Conservation (phyloP, 345 rosid genomes). For the Nephelium lappaceum region DNA sequence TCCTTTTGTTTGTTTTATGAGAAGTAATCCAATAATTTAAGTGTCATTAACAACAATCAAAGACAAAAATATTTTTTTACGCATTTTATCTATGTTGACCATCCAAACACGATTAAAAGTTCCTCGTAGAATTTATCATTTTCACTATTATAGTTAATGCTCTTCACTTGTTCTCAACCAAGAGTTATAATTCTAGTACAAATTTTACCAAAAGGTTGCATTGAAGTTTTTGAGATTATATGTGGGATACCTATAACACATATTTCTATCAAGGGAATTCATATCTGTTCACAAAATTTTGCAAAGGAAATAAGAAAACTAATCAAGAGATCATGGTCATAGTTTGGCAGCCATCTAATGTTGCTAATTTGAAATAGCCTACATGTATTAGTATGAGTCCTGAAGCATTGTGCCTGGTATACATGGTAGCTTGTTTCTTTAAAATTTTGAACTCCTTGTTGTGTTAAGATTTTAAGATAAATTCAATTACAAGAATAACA, state of each 20-base stretch:
- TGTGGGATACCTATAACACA: too few relatives aligned
- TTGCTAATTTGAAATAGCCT: too few relatives aligned
- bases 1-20: too few relatives aligned
- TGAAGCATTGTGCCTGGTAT: not conserved
- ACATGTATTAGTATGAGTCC: not conserved
- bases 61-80: too few relatives aligned
- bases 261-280: too few relatives aligned
- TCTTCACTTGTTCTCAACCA: too few relatives aligned
- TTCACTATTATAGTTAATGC: too few relatives aligned
- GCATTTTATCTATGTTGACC: too few relatives aligned
- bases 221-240: not conserved
- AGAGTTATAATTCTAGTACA: not conserved
- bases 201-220: not conserved
- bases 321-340: not conserved
- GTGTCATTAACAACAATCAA: too few relatives aligned
- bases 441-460: not conserved
- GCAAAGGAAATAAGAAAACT: too few relatives aligned
- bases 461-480: not conserved
- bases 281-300: not conserved
- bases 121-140: not conserved
- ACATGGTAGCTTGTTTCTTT: not conserved
- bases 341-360: not conserved
- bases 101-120: not conserved
- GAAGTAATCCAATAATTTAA: too few relatives aligned
- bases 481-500: not conserved